Percentiles rank a stretch among this genome's conserved stretches.
Evolutionary conservation across 768 basidiomycete genomes (phyloP).

Genomic region (Holtermannia corniformis): DNA sequence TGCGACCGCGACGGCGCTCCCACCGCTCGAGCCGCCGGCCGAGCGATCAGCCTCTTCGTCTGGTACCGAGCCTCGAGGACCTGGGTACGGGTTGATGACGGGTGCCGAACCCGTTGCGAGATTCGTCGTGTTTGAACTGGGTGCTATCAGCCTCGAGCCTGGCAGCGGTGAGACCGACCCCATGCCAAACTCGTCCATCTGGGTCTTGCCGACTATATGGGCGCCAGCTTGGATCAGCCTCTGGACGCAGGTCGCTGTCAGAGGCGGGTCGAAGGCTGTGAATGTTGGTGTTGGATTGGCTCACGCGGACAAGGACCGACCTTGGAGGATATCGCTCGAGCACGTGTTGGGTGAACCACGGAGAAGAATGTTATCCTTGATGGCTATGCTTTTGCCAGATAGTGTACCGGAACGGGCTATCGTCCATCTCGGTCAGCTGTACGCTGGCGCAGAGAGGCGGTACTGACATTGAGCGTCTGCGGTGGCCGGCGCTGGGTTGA

Average conservation of each 20-base stretch:
- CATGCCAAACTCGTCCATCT: slow-evolving; percentile 98
- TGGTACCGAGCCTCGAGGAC: slow-evolving; percentile 7
- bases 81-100: slow-evolving; percentile 63
- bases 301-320: slow-evolving; percentile 41
- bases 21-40: slow-evolving; percentile 89
- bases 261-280: slow-evolving; percentile 65
- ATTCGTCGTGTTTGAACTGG: slow-evolving; percentile 59
- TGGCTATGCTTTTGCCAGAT: slow-evolving; percentile 46
- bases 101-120: slow-evolving; percentile 63
- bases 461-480: no score
- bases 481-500: no score
- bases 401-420: slow-evolving; percentile 10
- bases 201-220: slow-evolving; percentile 73
- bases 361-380: slow-evolving; percentile 86
- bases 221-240: slow-evolving; percentile 58
- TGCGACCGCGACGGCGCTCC: slow-evolving; percentile 87
- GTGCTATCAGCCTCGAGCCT: background rate
- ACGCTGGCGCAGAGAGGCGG: no score
- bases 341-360: slow-evolving; percentile 59
- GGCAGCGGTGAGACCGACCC: slow-evolving; percentile 51
- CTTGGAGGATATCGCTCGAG: slow-evolving; percentile 62
- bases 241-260: slow-evolving; percentile 73
- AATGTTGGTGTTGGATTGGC: background rate
- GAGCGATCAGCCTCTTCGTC: slow-evolving; percentile 47
- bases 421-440: no score